Conservation (phyloP, 2,329 filamentous ascomycete genomes). For the Cercospora sp. region DNA sequence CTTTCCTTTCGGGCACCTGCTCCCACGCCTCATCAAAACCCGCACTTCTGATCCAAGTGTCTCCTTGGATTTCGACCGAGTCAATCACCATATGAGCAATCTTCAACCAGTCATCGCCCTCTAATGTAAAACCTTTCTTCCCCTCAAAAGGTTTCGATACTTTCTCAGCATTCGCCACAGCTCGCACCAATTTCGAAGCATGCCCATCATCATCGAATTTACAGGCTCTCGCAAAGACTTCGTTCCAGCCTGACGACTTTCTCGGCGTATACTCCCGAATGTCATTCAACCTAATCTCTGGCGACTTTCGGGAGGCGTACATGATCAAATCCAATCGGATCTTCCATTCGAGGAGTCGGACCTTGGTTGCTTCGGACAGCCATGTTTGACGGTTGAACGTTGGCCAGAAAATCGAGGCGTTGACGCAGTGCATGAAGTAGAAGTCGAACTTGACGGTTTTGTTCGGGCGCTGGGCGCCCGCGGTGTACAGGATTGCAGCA, state of each 20-base stretch:
- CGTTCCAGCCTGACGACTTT: slow-evolving; percentile 45
- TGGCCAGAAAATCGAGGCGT: slow-evolving; percentile 71
- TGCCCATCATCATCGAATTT: slow-evolving; percentile 74
- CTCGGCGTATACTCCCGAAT: slow-evolving; percentile 62
- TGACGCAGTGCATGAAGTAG: slow-evolving; percentile 71
- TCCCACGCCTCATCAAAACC: slow-evolving; percentile 69
- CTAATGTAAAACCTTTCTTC: slow-evolving; percentile 52
- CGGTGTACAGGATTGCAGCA: slow-evolving; percentile 58
- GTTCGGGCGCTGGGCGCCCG: slow-evolving; percentile 61
- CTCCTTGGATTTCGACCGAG: slow-evolving; percentile 55
- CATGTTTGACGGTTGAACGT: slow-evolving; percentile 62
- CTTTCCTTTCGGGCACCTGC: slow-evolving; percentile 33
- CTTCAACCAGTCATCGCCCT: slow-evolving; percentile 60
- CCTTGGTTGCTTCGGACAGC: slow-evolving; percentile 62
- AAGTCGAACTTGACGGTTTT: slow-evolving; percentile 79
- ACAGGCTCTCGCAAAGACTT: slow-evolving; percentile 49
- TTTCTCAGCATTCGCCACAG: slow-evolving; percentile 64
- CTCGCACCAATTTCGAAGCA: slow-evolving; percentile 70
- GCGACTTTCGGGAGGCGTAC: slow-evolving; percentile 69
- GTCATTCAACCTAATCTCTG: slow-evolving; percentile 60
- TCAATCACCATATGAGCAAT: slow-evolving; percentile 64
- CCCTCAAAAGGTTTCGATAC: slow-evolving; percentile 51
- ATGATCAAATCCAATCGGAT: slow-evolving; percentile 70
- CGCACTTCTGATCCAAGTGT: slow-evolving; percentile 61
- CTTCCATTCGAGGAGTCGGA: slow-evolving; percentile 78